These are phyloP conservation scores for Populus trichocarpa DNA, from an alignment of 441 rosid genomes.

Conservation along the genomic window DNA sequence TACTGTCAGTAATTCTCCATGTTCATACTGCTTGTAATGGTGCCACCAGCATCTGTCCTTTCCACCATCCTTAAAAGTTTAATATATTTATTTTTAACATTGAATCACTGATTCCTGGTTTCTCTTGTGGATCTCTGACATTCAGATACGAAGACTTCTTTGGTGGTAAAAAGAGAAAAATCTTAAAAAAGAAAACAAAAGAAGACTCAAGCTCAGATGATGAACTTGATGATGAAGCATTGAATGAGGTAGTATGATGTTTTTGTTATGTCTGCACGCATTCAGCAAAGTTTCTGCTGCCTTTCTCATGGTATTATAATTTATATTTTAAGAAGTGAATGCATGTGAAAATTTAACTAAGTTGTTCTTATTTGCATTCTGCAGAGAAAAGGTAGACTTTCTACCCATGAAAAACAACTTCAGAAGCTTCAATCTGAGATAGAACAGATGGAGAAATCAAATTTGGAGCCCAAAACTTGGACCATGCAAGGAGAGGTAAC, in stretches of 20 bases:
- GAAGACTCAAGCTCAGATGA: constrained; percentile 40
- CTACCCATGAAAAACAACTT: constrained; percentile 74
- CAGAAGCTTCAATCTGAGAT: constrained; percentile 56
- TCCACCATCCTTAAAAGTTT: not conserved
- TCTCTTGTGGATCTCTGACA: constrained; percentile 10
- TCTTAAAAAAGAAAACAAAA: constrained; percentile 30
- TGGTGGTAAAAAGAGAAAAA: constrained; percentile 44
- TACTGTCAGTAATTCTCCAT: no score
- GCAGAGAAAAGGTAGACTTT: constrained; percentile 52
- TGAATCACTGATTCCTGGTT: constrained; percentile 3
- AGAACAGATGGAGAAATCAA: constrained; percentile 76
- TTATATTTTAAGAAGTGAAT: not conserved
- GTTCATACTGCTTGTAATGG: not conserved
- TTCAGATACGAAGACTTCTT: constrained; percentile 81
- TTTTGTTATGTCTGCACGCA: not conserved
- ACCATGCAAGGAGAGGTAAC: constrained; percentile 98
- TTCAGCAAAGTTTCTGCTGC: not conserved
- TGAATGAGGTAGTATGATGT: constrained; percentile 31
- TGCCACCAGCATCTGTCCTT: not conserved
- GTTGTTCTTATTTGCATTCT: constrained; percentile 5
- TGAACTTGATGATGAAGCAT: constrained; percentile 34
- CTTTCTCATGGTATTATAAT: not conserved
- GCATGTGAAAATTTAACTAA: not conserved
- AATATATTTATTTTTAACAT: not conserved
- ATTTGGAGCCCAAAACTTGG: constrained; percentile 86